A percentile compares a stretch with the other conserved stretches of the same genome.
phyloP scores from a whole-genome alignment of 169 alveolate genomes.

The Perkinsus olseni region DNA sequence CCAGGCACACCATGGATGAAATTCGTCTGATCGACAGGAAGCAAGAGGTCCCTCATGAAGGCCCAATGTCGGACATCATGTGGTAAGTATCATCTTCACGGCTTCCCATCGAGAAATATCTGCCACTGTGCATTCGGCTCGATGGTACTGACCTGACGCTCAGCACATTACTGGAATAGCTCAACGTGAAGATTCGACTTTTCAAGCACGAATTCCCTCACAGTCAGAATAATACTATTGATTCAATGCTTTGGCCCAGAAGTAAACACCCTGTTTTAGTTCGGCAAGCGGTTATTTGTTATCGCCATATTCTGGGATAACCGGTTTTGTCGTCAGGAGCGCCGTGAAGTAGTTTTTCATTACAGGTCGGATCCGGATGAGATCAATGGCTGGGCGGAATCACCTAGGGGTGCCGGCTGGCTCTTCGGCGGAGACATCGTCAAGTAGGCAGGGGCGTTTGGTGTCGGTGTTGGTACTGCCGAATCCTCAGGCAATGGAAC shows the following conservation, averaged over 20 bases:
- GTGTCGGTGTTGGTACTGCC: background rate
- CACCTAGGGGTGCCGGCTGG: conserved; percentile 97
- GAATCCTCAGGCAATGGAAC: conserved; percentile 58
- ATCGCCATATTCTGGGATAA: too few species aligned
- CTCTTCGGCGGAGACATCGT: conserved; percentile 89
- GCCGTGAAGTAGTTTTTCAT: background rate
- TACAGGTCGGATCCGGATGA: background rate
- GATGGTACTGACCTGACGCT: too few species aligned
- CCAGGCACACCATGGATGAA: conserved; percentile 38
- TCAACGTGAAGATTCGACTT: too few species aligned
- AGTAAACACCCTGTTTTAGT: too few species aligned
- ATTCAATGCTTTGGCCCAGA: too few species aligned
- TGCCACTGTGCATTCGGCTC: background rate
- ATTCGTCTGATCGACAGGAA: conserved; percentile 26
- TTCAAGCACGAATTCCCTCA: too few species aligned
- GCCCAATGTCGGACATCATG: conserved; percentile 98
- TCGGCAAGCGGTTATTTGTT: too few species aligned
- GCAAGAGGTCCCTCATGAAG: conserved; percentile 99
- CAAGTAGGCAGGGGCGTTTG: conserved; percentile 14
- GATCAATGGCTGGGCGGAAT: conserved; percentile 81
- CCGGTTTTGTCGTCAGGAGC: too few species aligned
- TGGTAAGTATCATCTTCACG: conserved; percentile 62
- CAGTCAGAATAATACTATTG: too few species aligned
- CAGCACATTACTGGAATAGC: too few species aligned
- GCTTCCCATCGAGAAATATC: background rate